Conservation (phyloP, 2,329 filamentous ascomycete species). For the Paecilomyces sp. region DNA sequence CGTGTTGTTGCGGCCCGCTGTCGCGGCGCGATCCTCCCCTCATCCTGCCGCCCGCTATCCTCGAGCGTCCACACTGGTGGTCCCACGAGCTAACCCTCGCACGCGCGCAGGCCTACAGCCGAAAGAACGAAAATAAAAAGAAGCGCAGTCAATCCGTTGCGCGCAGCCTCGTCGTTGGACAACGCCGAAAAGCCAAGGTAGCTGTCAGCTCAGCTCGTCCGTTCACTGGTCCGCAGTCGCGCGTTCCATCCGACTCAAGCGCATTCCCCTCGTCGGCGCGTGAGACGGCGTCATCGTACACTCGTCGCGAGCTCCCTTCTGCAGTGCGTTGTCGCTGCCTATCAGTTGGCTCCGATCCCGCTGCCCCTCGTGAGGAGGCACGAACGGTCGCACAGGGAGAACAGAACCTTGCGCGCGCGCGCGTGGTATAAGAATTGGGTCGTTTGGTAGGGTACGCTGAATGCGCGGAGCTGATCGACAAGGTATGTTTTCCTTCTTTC, state of each 20-base stretch:
- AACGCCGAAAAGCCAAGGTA: not conserved
- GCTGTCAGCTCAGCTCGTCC: not conserved
- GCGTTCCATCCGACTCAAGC: constrained; percentile 2
- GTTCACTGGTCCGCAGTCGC: not conserved
- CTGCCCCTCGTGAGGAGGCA: not conserved
- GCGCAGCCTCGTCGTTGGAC: not conserved
- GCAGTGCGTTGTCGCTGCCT: not conserved
- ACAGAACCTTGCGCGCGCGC: constrained; percentile 6
- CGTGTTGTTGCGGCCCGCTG: constrained; percentile 9
- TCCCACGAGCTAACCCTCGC: constrained; percentile 1
- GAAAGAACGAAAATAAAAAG: too few species aligned
- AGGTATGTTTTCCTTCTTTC: constrained; percentile 25
- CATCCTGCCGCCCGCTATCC: not conserved
- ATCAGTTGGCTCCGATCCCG: not conserved
- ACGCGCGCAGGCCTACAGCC: not conserved
- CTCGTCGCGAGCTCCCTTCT: not conserved
- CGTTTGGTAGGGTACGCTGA: constrained; percentile 15
- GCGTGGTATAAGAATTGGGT: constrained; percentile 9
- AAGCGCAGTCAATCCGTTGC: not conserved
- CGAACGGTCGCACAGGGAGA: not conserved
- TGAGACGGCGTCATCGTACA: not conserved
- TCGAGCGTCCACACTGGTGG: not conserved
- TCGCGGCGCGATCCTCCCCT: constrained; percentile 9
- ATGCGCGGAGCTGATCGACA: constrained; percentile 20
- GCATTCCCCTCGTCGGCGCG: constrained; percentile 5